Base-by-base conservation (phyloP, 2,329 filamentous ascomycete genomes). In the Trichoderma sp. region DNA sequence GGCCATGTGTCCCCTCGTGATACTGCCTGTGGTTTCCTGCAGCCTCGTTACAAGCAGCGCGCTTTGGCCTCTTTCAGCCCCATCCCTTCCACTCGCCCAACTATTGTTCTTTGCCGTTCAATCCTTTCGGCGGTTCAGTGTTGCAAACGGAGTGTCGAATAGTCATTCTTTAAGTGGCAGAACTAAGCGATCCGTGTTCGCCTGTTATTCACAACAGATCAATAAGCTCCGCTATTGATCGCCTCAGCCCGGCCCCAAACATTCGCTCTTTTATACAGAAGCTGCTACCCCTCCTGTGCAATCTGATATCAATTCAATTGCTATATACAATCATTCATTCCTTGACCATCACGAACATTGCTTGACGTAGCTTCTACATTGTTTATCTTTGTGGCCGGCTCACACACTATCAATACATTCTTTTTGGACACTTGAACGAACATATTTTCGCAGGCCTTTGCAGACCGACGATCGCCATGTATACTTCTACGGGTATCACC, bases 121-220 rank as follows among this genome's bases (percentile, higher is more conserved):
- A 75, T 79, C 76, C 72, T 76, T 79, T 68, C 75, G 75, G 75
- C 74, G 74, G 74, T 75, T 77, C 32, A 74, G 74, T 71, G 65
- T 71, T 70, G 67, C 68, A 71, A 16, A 69, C 60, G 18, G 69
- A 68, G 68, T 66, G 4, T 32, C 55, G 56, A 69, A 70, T 49
- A 43, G 46, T 64, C 68, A 59, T 67, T 66, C 60, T 66, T 66
- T 59, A 49, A 49, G 49, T 8, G 39, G 55, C 43, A 11, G 32
- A 24, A 21, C 52, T 24, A 68, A 43, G 34, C 66, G 65, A 43
- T 61, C 64, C 71, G 59, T 60, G 71, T 68, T 74, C 74, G 68
- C 69, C 43, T 66, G 68, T 64, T 65, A 70, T 69, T 68, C 61
- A 64, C 59, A 43, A 28, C 66, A 68, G 28, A 28, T 65, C 39